Base-by-base conservation (phyloP, 345 rosid genomes). In the Cardamine chenopodiifolia region DNA sequence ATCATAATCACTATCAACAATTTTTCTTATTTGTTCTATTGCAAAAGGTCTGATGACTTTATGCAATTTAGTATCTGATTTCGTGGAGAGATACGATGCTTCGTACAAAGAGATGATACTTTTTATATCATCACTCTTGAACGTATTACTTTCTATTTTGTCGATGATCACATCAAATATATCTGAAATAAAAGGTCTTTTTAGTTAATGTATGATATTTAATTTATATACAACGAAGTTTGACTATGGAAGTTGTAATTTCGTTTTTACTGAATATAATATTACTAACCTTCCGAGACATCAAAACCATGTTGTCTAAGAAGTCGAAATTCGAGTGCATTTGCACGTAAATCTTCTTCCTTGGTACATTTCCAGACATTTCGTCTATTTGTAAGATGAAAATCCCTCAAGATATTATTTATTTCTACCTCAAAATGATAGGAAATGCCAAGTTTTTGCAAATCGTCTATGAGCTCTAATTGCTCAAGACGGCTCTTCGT, bases 341-440 rank as follows among this genome's bases (percentile, higher is more conserved):
- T 26, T 6, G 2, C 53, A 39, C 48, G 55, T 25, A 80, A 50
- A 15, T 53, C 57, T 4, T 68, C 52, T 54, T 39, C 26, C 0
- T 55, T 68, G 49, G 68, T 31, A 63, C 49, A 8, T 17, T 56
- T 22, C 9, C 1, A 37, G 1, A 18, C 13, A 44, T 22, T 20
- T 28, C 2, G 13, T 25, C 25, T 52, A 15, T n/a, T 59, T 15
- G n/a, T 4, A 45, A 9, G 19, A 58, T 50, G 1, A 78, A 58
- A 14, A 34, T 28, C 5, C 17, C 52, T 8, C 71, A 82, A 42
- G 68, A 34, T 47, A 0, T 31, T 34, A 15, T 23, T 9, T 7
- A 48, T 69, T 74, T 86, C 86, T 0, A 15, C 4, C 42, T 80
- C 80, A 34, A 87, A 87, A 79, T 79, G 87, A 68, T 85, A 81